Conservation (phyloP, 345 rosid species). For the Linum tenue region DNA sequence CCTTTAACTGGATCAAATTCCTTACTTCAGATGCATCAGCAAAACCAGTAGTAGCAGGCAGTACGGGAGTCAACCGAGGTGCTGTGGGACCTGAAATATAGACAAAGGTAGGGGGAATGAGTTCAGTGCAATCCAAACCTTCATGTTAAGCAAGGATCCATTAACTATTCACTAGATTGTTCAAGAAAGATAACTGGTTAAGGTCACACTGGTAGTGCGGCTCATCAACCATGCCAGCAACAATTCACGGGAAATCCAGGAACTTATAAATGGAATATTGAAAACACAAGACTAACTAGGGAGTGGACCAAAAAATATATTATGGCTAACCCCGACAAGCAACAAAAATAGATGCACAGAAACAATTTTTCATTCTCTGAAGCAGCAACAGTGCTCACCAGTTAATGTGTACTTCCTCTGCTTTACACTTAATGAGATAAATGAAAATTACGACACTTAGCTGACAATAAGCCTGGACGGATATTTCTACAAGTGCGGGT, state of each 20-base stretch:
- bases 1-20: conserved; percentile 50
- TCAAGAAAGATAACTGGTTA: too few species aligned
- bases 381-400: conserved; percentile 27
- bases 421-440: not conserved
- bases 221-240: not conserved
- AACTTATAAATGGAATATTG: not conserved
- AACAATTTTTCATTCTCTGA: too few species aligned
- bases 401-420: conserved; percentile 56
- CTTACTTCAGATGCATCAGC: conserved; percentile 56
- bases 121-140: not conserved
- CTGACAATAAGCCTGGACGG: conserved; percentile 5
- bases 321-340: too few species aligned
- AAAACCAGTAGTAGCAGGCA: conserved; percentile 32
- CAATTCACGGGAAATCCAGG: too few species aligned
- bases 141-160: not conserved
- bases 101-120: not conserved
- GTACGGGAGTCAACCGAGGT: conserved; percentile 49
- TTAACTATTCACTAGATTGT: not conserved
- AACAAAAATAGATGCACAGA: too few species aligned
- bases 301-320: too few species aligned
- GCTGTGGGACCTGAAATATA: conserved; percentile 42
- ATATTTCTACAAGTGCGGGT: not conserved
- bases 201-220: not conserved
- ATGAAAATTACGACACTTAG: not conserved
- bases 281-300: not conserved